Conservation (phyloP, 2,329 filamentous ascomycete genomes). For the Cladosporium sphaerospermum region DNA sequence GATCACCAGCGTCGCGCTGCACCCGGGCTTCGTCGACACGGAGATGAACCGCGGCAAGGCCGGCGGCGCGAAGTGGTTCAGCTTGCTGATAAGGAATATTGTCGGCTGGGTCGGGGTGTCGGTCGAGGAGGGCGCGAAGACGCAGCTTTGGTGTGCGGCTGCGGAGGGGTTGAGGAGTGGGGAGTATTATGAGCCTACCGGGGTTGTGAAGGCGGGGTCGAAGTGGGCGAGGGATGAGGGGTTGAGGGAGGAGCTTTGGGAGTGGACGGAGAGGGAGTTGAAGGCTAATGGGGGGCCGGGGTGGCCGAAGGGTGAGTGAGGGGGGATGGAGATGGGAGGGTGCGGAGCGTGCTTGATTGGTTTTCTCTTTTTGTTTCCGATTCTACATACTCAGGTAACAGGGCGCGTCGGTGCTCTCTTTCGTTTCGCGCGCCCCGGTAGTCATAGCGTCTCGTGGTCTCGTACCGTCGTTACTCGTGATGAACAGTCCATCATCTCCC, state of each 20-base stretch:
- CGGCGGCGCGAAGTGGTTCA: slow-evolving; percentile 18
- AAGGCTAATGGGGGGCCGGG: slow-evolving; percentile 13
- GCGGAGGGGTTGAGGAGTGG: slow-evolving; percentile 35
- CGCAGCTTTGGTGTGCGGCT: slow-evolving; percentile 39
- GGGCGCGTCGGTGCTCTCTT: too few relatives aligned
- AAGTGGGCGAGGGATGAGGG: slow-evolving; percentile 20
- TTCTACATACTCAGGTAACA: too few relatives aligned
- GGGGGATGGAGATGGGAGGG: not conserved
- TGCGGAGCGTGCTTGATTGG: not conserved
- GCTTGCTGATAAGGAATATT: slow-evolving; percentile 21
- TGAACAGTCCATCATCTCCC: not conserved
- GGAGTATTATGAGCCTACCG: slow-evolving; percentile 40
- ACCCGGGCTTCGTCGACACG: slow-evolving; percentile 46
- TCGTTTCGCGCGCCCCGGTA: not conserved
- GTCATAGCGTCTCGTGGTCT: slow-evolving; percentile 1
- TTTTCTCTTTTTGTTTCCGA: not conserved
- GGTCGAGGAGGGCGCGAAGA: slow-evolving; percentile 32
- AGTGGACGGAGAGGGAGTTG: slow-evolving; percentile 30
- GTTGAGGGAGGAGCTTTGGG: slow-evolving; percentile 32
- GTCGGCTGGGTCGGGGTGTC: slow-evolving; percentile 11
- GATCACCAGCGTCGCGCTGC: slow-evolving; percentile 40
- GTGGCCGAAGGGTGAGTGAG: slow-evolving; percentile 4
- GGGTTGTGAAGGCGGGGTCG: slow-evolving; percentile 20
- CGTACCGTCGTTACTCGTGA: not conserved
- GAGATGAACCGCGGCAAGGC: slow-evolving; percentile 30